Percentiles rank a stretch among this genome's conserved stretches.
These are phyloP conservation scores for Trichothecium sympodiale DNA, from an alignment of 2,329 filamentous ascomycete species.

Conservation along the genomic window DNA sequence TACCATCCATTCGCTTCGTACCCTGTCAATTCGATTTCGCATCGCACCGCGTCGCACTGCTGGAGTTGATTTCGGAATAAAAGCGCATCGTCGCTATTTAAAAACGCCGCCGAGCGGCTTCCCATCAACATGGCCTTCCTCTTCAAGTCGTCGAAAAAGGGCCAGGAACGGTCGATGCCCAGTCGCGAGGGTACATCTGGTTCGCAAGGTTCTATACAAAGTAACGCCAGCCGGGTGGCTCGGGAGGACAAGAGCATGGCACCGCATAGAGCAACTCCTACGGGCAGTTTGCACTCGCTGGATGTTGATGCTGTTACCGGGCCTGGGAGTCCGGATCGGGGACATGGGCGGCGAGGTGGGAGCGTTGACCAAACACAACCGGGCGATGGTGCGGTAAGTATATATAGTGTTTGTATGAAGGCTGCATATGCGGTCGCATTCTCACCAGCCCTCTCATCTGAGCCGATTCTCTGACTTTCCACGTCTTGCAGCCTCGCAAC, in stretches of 20 bases:
- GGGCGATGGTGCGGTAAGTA: slow-evolving; percentile 29
- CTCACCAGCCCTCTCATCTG: neutral
- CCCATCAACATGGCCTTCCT: slow-evolving; percentile 61
- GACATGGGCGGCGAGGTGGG: slow-evolving; percentile 42
- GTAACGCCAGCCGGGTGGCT: slow-evolving; percentile 31
- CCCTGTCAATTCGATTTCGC: no score
- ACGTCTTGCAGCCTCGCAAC: slow-evolving; percentile 39
- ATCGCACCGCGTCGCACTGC: no score
- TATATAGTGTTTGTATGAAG: no score
- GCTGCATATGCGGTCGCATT: neutral
- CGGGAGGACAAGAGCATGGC: slow-evolving; percentile 43
- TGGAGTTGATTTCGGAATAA: no score
- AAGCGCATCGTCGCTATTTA: no score
- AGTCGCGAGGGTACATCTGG: slow-evolving; percentile 41
- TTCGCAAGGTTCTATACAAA: slow-evolving; percentile 38
- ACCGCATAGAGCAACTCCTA: slow-evolving; percentile 55
- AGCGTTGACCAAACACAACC: slow-evolving; percentile 37
- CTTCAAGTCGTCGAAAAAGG: slow-evolving; percentile 69
- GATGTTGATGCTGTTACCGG: slow-evolving; percentile 25
- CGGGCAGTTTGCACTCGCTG: slow-evolving; percentile 67
- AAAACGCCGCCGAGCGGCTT: slow-evolving; percentile 24
- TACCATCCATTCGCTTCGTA: no score
- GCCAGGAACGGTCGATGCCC: slow-evolving; percentile 49
- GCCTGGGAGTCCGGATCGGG: slow-evolving; percentile 54
- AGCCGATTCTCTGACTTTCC: slow-evolving; percentile 5